Percentiles rank a stretch among this genome's conserved stretches.
Conservation (phyloP, 1,284 basidiomycete species). For the Mycena sp. region DNA sequence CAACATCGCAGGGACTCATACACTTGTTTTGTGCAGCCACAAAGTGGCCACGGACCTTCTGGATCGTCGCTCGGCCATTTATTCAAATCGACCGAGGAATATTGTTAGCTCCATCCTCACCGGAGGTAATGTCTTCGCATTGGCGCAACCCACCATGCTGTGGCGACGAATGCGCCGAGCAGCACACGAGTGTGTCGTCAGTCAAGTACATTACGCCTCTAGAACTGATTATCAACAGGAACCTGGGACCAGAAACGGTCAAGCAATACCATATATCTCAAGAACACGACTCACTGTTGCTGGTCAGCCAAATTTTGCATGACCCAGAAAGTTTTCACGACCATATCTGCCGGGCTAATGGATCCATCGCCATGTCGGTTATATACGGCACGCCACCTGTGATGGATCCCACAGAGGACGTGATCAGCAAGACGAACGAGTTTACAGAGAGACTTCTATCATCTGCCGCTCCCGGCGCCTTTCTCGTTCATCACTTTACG, state of each 20-base stretch:
- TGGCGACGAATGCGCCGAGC: neutral
- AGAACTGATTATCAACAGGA: too few species aligned
- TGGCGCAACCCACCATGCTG: conserved; percentile 2
- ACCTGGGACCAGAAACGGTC: too few species aligned
- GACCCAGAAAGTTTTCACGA: neutral
- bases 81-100: conserved; percentile 26
- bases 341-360: neutral
- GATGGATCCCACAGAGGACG: neutral
- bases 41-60: conserved; percentile 25
- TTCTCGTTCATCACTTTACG: conserved; percentile 33
- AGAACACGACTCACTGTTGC: too few species aligned
- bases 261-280: too few species aligned
- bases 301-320: too few species aligned
- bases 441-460: neutral
- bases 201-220: too few species aligned
- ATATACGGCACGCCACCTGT: neutral
- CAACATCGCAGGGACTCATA: conserved; percentile 13
- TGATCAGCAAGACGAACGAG: neutral
- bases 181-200: neutral
- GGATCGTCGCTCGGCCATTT: conserved; percentile 23
- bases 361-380: neutral
- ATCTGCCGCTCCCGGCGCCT: neutral
- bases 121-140: conserved; percentile 22
- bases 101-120: conserved; percentile 25
- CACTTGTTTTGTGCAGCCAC: conserved; percentile 16